phyloP scores from a whole-genome alignment of 163 green algal genomes.

The Scenedesmus sp. region DNA sequence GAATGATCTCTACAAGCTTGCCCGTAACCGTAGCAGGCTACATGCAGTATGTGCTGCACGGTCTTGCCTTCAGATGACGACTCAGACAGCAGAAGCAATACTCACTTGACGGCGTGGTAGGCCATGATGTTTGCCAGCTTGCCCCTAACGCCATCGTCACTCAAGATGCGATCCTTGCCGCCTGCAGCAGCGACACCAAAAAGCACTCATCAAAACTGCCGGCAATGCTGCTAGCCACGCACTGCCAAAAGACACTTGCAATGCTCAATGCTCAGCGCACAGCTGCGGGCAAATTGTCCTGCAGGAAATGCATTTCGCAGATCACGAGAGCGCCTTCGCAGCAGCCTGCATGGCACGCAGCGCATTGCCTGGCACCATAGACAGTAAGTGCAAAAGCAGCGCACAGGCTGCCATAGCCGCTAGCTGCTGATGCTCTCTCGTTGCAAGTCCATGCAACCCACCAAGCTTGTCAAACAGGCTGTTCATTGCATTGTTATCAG shows the following conservation, averaged over 20 bases:
- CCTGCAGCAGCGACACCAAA: background rate
- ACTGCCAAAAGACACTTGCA: background rate
- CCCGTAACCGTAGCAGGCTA: too few relatives aligned
- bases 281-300: too few relatives aligned
- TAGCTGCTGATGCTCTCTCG: too few relatives aligned
- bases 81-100: background rate
- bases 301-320: too few relatives aligned
- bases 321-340: too few relatives aligned
- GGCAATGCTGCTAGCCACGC: background rate
- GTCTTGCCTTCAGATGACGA: too few relatives aligned
- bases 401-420: too few relatives aligned
- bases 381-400: background rate
- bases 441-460: background rate
- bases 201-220: background rate
- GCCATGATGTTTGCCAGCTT: slow-evolving; percentile 48
- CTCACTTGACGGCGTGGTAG: background rate
- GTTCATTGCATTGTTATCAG: slow-evolving; percentile 64
- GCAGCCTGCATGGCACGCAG: too few relatives aligned
- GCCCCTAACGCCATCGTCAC: background rate
- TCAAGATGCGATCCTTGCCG: slow-evolving; percentile 18
- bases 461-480: slow-evolving; percentile 54
- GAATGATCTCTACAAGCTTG: too few relatives aligned
- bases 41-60: too few relatives aligned
- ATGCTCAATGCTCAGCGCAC: background rate
- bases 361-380: background rate